phyloP scores from a whole-genome alignment of 2,329 filamentous ascomycete genomes.

The Myriosclerotinia scirpicola region DNA sequence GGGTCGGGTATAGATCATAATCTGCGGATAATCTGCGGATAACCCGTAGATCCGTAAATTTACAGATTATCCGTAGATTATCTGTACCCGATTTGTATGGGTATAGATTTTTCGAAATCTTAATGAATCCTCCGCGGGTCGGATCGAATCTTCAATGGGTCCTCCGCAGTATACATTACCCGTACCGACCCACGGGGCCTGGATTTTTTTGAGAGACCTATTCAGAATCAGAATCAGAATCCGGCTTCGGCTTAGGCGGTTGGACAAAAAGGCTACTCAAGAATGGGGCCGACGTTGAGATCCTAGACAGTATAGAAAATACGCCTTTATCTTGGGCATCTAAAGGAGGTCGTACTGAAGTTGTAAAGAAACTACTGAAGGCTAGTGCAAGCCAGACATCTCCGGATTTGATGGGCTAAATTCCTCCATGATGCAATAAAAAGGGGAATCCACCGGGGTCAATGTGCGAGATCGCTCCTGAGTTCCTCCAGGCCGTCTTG shows the following conservation, averaged over 20 bases:
- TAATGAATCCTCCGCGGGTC: too few relatives aligned
- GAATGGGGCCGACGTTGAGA: conserved; percentile 20
- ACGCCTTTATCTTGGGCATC: conserved; percentile 36
- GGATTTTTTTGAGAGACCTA: too few relatives aligned
- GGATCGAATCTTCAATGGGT: too few relatives aligned
- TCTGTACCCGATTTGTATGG: too few relatives aligned
- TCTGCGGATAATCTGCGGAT: too few relatives aligned
- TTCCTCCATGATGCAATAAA: conserved; percentile 45
- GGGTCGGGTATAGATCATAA: too few relatives aligned
- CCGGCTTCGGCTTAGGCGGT: conserved; percentile 24
- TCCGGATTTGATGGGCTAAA: conserved; percentile 35
- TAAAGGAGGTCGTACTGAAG: conserved; percentile 25
- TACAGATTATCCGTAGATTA: too few relatives aligned
- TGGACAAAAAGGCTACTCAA: conserved; percentile 25
- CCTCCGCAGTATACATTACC: too few relatives aligned
- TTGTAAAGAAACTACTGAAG: conserved; percentile 26
- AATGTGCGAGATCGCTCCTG: neutral
- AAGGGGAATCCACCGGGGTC: neutral
- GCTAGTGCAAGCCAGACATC: conserved; percentile 34
- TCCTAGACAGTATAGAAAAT: conserved; percentile 20
- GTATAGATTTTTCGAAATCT: too few relatives aligned
- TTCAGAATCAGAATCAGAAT: neutral
- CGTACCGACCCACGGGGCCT: too few relatives aligned
- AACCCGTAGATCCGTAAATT: too few relatives aligned
- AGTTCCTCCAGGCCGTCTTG: too few relatives aligned